Evolutionary conservation across 1,284 basidiomycete species (phyloP).

Genomic region (Tranzscheliella williamsii): DNA sequence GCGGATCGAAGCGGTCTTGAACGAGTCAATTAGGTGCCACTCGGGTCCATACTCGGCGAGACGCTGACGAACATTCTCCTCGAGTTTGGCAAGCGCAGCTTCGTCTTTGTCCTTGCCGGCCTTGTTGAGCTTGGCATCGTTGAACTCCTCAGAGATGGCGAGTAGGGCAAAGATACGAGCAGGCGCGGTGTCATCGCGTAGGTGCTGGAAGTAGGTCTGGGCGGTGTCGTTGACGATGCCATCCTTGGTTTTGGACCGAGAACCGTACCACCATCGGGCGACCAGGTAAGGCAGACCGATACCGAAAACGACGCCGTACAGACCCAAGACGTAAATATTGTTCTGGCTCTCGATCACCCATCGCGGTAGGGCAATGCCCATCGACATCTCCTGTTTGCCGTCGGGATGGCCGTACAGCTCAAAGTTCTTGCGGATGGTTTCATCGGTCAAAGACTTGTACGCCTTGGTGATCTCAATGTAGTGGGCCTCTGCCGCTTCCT

Average conservation of each 20-base stretch:
- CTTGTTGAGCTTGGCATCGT: slow-evolving; percentile 63
- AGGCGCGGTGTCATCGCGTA: slow-evolving; percentile 79
- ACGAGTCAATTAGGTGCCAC: slow-evolving; percentile 38
- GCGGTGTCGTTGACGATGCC: slow-evolving; percentile 83
- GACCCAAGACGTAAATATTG: slow-evolving; percentile 83
- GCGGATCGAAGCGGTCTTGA: slow-evolving; percentile 44
- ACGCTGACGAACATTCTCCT: slow-evolving; percentile 59
- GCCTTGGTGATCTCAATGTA: slow-evolving; percentile 97
- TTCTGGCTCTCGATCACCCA: slow-evolving; percentile 94
- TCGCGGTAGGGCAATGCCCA: slow-evolving; percentile 92
- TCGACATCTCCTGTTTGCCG: slow-evolving; percentile 88
- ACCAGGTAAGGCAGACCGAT: slow-evolving; percentile 83
- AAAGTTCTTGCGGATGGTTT: slow-evolving; percentile 87
- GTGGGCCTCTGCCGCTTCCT: slow-evolving; percentile 82
- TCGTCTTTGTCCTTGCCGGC: slow-evolving; percentile 40
- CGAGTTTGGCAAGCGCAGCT: slow-evolving; percentile 63
- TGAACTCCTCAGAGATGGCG: slow-evolving; percentile 75
- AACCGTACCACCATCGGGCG: slow-evolving; percentile 91
- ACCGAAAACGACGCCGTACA: slow-evolving; percentile 86
- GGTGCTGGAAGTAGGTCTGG: slow-evolving; percentile 81
- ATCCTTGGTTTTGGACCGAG: slow-evolving; percentile 86
- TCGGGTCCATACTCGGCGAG: slow-evolving; percentile 29
- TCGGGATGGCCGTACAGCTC: slow-evolving; percentile 93
- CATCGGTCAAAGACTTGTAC: slow-evolving; percentile 95
- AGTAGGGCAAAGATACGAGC: slow-evolving; percentile 76